A percentile compares a stretch with the other conserved stretches of the same genome.
phyloP scores from a whole-genome alignment of 2,329 filamentous ascomycete genomes.

The Stagonosporopsis tanaceti region DNA sequence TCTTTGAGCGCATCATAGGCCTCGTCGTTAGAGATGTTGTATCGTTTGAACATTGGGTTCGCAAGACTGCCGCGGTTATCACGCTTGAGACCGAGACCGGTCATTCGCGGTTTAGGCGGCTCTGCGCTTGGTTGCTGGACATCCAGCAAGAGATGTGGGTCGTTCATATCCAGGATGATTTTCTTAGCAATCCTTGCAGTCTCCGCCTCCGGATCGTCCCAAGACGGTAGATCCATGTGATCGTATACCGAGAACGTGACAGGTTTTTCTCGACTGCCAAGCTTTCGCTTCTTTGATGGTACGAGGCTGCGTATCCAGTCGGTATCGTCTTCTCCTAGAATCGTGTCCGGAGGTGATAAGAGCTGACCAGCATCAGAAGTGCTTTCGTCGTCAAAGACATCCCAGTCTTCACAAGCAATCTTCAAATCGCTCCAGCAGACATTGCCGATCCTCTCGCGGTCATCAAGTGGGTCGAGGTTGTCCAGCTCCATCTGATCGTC shows the following conservation, averaged over 20 bases:
- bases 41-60: slow-evolving; percentile 78
- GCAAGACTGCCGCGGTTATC: slow-evolving; percentile 74
- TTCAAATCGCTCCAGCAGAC: slow-evolving; percentile 82
- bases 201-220: slow-evolving; percentile 80
- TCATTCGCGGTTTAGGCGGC: slow-evolving; percentile 63
- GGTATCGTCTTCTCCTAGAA: slow-evolving; percentile 35
- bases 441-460: slow-evolving; percentile 74
- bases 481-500: slow-evolving; percentile 57
- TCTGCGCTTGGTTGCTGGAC: slow-evolving; percentile 71
- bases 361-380: slow-evolving; percentile 41
- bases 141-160: slow-evolving; percentile 85
- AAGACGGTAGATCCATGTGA: slow-evolving; percentile 62
- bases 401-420: slow-evolving; percentile 88
- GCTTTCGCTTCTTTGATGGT: slow-evolving; percentile 72
- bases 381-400: slow-evolving; percentile 57
- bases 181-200: slow-evolving; percentile 78
- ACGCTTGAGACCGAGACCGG: slow-evolving; percentile 66
- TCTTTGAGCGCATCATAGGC: slow-evolving; percentile 96
- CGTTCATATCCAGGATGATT: slow-evolving; percentile 85
- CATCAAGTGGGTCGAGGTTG: slow-evolving; percentile 61
- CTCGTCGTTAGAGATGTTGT: slow-evolving; percentile 96
- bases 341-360: slow-evolving; percentile 37
- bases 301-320: slow-evolving; percentile 42
- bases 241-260: slow-evolving; percentile 48
- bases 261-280: slow-evolving; percentile 43